Evolutionary conservation across 2,329 filamentous ascomycete species (phyloP), one percentile per base, ranked within the genome.

Genomic region (Neonectria neomacrospora): DNA sequence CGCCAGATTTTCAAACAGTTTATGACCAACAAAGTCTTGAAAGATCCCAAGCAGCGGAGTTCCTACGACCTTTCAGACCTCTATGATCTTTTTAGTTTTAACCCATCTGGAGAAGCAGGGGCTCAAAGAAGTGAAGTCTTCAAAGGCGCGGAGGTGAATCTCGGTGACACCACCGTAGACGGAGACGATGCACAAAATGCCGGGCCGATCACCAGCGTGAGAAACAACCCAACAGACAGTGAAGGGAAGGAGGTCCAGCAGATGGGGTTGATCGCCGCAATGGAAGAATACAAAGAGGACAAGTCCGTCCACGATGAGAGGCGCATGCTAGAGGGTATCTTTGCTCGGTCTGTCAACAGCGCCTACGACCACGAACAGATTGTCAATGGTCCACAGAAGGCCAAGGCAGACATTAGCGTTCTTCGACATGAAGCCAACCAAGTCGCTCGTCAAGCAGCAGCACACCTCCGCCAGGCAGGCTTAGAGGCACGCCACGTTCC

Each of bases 1-100:
- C 91, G 96, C 16, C 96, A 99, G 75, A 96, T 99, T 54, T 99
- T 97, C 84, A 99, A 99, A 78, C 95, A 98, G 72, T 97, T 98
- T 75, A 84, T 99, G 65, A 96, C 94, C 3, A 97, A 98, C 80
- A 98, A 98, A 77, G 94, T 99, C 7, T 79, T 99, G 54, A 94
- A 92, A 71, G 95, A 99, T 72, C 94, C 96, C 0, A 97, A 97
- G 74, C 94, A 98, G 77, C 89, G 93, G 22, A 93, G 96, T 68
- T 94, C 91, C 0, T 97, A 98, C 77, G 93, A 97, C 62, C 85
- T 97, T 72, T 91, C 90, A 62, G 94, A 98, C 73, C 80, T 99
- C 16, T 93, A 97, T 69, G 95, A 99, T 75, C 84, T 99, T 0
- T 99, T 99, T 77, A 93, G 86, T 18, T 89, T 80, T 63, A 78